Evolutionary conservation across 192 early-diverging fungal genomes (phyloP), one percentile per base, ranked within the genome.

Genomic region (Backusella mclennaniae): DNA sequence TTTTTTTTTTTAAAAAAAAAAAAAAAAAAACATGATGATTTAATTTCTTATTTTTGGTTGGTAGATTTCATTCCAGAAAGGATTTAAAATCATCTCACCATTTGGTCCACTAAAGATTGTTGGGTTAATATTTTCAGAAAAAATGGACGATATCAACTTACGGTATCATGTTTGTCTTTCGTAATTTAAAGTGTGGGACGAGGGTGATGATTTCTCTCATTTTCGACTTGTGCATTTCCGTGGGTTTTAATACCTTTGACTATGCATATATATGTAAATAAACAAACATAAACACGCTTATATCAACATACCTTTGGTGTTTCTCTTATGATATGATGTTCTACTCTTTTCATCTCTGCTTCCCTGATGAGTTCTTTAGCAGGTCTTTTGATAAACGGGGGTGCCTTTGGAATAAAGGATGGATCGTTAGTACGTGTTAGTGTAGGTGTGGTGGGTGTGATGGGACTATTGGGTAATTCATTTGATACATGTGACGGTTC

Each of bases 1-100:
- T 35, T 44, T 36, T 79, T 53, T 15, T 44, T 29, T 59, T 21
- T 42, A 79, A n/a, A n/a, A n/a, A n/a, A n/a, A n/a, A n/a, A n/a
- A n/a, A n/a, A n/a, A 59, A 26, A 56, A 26, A 56, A 8, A 56
- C 53, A 23, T 9, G 12, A 11, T 59, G 29, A 21, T 56, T 63
- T 29, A 29, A 63, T 63, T 63, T 63, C 56, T 63, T 63, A 63
- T 63, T 63, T 63, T 63, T 63, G 56, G 56, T 14, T 63, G 9
- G n/a, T 63, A 63, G n/a, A 63, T 63, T 63, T 63, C 56, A 63
- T 12, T 63, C 56, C 56, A 63, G 12, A 63, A 63, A 63, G 9
- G 56, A 63, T 63, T 63, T 29, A 11, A 12, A 63, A 63, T 29
- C 56, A 63, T 63, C 23, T 63, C 56, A 26, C 56, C 56, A 31